Percentiles rank a stretch among this genome's conserved stretches.
Evolutionary conservation across 257 asterid genomes (phyloP).

Genomic region (Echites panduratus): DNA sequence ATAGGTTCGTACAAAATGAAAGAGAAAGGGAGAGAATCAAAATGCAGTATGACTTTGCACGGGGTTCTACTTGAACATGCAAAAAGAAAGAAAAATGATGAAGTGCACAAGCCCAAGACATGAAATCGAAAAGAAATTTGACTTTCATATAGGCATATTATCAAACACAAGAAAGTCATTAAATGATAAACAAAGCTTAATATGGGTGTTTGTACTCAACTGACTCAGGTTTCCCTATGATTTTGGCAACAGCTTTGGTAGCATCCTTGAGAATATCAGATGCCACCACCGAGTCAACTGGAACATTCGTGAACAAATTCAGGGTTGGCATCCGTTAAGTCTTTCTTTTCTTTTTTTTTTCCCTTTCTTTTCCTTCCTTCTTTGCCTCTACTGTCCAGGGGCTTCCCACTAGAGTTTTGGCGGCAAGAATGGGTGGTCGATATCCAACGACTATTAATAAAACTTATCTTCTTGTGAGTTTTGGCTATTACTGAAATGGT

Average conservation of each 20-base stretch:
- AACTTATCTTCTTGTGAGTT: neutral
- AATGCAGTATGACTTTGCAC: neutral
- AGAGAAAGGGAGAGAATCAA: neutral
- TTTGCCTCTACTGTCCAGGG: neutral
- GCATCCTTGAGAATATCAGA: constrained; percentile 94
- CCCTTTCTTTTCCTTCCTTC: neutral
- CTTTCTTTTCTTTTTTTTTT: neutral
- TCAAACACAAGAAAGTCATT: constrained; percentile 4
- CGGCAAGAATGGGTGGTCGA: neutral
- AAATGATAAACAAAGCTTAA: neutral
- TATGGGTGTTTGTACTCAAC: constrained; percentile 26
- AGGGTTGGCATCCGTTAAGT: constrained; percentile 63
- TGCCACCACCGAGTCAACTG: constrained; percentile 86
- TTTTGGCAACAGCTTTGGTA: constrained; percentile 89
- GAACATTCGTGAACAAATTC: constrained; percentile 76
- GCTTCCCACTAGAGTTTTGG: neutral
- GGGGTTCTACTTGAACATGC: neutral
- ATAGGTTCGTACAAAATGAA: neutral
- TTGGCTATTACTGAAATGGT: neutral
- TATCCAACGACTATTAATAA: neutral
- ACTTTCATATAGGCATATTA: neutral
- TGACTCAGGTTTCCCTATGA: constrained; percentile 89
- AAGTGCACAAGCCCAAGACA: neutral
- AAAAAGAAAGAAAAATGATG: too few species aligned
- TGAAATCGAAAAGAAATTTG: neutral